Conservation (phyloP, 768 basidiomycete species). For the Lactifluus piperatus region DNA sequence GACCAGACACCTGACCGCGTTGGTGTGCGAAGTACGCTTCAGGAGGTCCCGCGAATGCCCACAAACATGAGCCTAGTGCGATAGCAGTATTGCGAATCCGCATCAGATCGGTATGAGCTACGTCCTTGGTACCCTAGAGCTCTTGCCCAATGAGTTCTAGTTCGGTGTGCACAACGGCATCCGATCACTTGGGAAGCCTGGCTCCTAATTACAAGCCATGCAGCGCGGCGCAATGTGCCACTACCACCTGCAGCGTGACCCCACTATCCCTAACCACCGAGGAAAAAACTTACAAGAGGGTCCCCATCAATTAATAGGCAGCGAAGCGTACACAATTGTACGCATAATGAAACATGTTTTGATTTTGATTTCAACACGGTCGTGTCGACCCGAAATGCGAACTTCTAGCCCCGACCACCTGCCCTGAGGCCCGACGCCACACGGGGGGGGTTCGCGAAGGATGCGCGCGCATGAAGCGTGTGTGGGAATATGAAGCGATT, state of each 20-base stretch:
- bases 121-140: neutral
- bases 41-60: neutral
- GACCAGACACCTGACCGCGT: neutral
- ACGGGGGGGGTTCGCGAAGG: neutral
- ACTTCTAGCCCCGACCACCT: neutral
- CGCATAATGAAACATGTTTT: neutral
- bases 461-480: neutral
- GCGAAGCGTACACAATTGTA: no score
- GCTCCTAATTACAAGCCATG: no score
- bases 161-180: neutral
- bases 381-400: neutral
- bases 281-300: neutral
- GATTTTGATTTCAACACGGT: neutral
- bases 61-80: neutral
- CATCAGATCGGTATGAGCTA: neutral
- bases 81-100: neutral
- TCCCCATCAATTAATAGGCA: neutral
- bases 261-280: neutral
- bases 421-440: neutral
- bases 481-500: neutral
- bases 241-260: no score
- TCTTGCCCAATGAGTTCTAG: neutral
- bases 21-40: neutral
- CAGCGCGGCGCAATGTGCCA: no score
- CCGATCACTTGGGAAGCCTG: neutral